phyloP scores from a whole-genome alignment of 139 green algal genomes.

The Chlorella sp. region DNA sequence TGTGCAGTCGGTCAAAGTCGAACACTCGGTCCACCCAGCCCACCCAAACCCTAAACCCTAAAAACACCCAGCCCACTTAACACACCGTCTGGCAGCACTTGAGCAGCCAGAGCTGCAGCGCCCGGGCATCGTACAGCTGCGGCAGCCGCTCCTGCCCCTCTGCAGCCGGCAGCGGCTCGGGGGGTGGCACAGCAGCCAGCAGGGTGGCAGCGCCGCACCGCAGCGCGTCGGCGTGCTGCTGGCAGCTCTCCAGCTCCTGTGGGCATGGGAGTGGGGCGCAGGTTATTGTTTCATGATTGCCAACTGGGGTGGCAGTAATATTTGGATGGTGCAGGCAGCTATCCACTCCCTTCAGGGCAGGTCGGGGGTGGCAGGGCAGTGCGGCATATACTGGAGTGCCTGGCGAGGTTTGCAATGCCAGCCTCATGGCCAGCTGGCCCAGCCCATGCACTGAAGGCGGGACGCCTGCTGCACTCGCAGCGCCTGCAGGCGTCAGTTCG shows the following conservation, averaged over 20 bases:
- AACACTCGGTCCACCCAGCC: too few relatives aligned
- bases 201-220: slow-evolving; percentile 50
- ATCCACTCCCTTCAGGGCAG: too few relatives aligned
- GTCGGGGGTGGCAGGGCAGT: too few relatives aligned
- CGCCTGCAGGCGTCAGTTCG: too few relatives aligned
- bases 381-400: too few relatives aligned
- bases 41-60: too few relatives aligned
- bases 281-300: neutral
- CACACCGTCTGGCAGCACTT: slow-evolving; percentile 65
- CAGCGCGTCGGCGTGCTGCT: slow-evolving; percentile 41
- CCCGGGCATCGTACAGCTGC: slow-evolving; percentile 42
- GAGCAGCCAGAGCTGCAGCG: slow-evolving; percentile 91
- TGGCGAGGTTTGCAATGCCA: too few relatives aligned
- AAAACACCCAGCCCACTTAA: slow-evolving; percentile 1
- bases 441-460: too few relatives aligned
- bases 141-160: slow-evolving; percentile 6
- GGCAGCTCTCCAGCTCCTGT: slow-evolving; percentile 55
- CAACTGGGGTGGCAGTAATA: neutral
- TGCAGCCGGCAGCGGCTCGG: neutral
- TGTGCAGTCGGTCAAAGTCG: too few relatives aligned
- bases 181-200: neutral
- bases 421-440: too few relatives aligned
- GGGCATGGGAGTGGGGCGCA: too few relatives aligned
- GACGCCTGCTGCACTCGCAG: neutral
- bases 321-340: too few relatives aligned